phyloP scores from a whole-genome alignment of 345 rosid species.

The Schrenkiella parvula region DNA sequence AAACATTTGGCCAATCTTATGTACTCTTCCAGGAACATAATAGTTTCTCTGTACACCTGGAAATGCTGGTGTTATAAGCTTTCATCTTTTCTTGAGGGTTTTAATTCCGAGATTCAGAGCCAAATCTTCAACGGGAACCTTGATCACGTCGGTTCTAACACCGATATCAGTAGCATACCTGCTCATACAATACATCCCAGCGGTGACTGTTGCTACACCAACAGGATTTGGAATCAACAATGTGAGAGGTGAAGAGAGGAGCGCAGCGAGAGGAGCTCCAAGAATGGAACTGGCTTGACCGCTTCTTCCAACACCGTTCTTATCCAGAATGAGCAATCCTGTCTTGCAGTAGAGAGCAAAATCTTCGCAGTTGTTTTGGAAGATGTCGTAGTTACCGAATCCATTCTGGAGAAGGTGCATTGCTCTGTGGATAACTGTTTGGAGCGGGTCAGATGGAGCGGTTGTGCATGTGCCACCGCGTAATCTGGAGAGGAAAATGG shows the following conservation, averaged over 20 bases:
- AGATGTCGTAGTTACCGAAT: constrained; percentile 83
- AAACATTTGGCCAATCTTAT: constrained; percentile 21
- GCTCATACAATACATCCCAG: constrained; percentile 94
- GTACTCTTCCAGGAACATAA: neutral
- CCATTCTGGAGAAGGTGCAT: constrained; percentile 97
- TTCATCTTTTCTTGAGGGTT: constrained; percentile 5
- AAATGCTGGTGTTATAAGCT: neutral
- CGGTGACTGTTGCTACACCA: constrained; percentile 87
- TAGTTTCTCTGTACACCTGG: constrained; percentile 5
- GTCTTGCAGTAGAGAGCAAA: constrained; percentile 93
- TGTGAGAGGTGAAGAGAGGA: constrained; percentile 77
- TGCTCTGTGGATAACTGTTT: constrained; percentile 70
- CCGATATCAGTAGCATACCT: constrained; percentile 94
- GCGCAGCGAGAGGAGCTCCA: constrained; percentile 91
- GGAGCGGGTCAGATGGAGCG: constrained; percentile 60
- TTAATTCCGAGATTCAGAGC: constrained; percentile 14
- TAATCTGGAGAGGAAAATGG: constrained; percentile 65
- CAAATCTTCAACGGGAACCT: constrained; percentile 75
- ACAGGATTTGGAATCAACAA: constrained; percentile 91
- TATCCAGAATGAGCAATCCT: constrained; percentile 73
- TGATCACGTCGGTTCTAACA: constrained; percentile 77
- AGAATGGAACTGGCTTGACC: constrained; percentile 84
- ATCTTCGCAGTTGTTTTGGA: constrained; percentile 93
- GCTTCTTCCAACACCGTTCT: constrained; percentile 66
- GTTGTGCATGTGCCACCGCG: constrained; percentile 96